These are phyloP conservation scores for Solanum neorickii DNA, from an alignment of 257 asterid genomes.

Conservation along the genomic window DNA sequence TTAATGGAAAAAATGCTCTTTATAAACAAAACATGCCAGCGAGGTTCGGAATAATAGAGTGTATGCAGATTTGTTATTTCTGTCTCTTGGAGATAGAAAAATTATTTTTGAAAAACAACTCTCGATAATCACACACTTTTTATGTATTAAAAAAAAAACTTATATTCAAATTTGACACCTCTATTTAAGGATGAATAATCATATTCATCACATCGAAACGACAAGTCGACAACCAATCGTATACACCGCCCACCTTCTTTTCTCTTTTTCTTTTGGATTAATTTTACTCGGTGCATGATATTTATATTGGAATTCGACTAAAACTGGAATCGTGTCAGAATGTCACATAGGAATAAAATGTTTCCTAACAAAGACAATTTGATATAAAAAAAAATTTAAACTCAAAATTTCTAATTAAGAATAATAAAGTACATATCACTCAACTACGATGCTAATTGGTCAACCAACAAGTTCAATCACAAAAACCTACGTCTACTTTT, in stretches of 20 bases:
- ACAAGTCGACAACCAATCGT: neutral
- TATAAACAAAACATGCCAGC: neutral
- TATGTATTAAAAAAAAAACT: neutral
- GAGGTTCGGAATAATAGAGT: neutral
- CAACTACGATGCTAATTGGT: neutral
- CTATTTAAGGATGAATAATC: neutral
- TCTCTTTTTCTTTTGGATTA: too few species aligned
- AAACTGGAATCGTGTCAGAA: too few species aligned
- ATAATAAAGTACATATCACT: too few species aligned
- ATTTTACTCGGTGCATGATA: too few species aligned
- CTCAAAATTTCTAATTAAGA: rapidly evolving
- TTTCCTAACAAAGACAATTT: too few species aligned
- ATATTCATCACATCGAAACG: neutral
- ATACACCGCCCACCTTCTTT: neutral
- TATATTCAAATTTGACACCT: neutral
- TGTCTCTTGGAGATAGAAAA: neutral
- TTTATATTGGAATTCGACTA: too few species aligned
- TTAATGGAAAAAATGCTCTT: neutral
- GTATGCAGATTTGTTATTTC: neutral
- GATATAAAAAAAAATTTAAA: too few species aligned
- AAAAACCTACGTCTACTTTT: neutral
- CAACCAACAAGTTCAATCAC: neutral
- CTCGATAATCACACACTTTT: neutral
- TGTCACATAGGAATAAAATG: rapidly evolving
- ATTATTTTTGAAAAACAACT: neutral